Conservation (phyloP, 2,329 filamentous ascomycete genomes). For the Penicillium sp. region DNA sequence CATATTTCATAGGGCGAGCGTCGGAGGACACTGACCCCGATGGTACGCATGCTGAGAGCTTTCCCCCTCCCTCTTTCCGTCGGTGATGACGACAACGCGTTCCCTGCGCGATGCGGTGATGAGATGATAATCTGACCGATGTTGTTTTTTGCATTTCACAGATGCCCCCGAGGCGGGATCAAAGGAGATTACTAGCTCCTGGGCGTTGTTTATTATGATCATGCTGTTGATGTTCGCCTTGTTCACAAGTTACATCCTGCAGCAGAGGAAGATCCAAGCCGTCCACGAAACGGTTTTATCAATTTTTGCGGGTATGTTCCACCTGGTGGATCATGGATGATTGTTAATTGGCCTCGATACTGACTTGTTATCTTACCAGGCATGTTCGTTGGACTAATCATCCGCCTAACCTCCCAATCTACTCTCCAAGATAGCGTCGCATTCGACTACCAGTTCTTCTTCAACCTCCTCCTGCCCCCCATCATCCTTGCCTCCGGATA, state of each 20-base stretch:
- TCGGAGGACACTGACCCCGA: slow-evolving; percentile 40
- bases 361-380: slow-evolving; percentile 52
- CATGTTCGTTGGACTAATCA: slow-evolving; percentile 89
- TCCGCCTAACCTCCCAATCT: slow-evolving; percentile 76
- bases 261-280: slow-evolving; percentile 94
- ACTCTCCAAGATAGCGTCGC: slow-evolving; percentile 87
- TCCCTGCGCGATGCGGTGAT: neutral
- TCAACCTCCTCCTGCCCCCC: slow-evolving; percentile 95
- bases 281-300: slow-evolving; percentile 98
- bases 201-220: slow-evolving; percentile 96
- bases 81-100: neutral
- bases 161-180: slow-evolving; percentile 76
- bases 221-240: slow-evolving; percentile 90
- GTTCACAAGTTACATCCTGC: slow-evolving; percentile 94
- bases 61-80: neutral
- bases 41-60: slow-evolving; percentile 31
- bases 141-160: slow-evolving; percentile 24
- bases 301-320: slow-evolving; percentile 78
- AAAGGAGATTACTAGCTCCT: slow-evolving; percentile 93
- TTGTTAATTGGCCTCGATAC: neutral
- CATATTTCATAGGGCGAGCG: slow-evolving; percentile 32
- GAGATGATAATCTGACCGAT: slow-evolving; percentile 1
- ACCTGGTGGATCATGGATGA: neutral
- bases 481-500: slow-evolving; percentile 98
- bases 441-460: slow-evolving; percentile 99